phyloP scores from a whole-genome alignment of 1,139 yeast species.

The Protomyces arabidopsidicola region DNA sequence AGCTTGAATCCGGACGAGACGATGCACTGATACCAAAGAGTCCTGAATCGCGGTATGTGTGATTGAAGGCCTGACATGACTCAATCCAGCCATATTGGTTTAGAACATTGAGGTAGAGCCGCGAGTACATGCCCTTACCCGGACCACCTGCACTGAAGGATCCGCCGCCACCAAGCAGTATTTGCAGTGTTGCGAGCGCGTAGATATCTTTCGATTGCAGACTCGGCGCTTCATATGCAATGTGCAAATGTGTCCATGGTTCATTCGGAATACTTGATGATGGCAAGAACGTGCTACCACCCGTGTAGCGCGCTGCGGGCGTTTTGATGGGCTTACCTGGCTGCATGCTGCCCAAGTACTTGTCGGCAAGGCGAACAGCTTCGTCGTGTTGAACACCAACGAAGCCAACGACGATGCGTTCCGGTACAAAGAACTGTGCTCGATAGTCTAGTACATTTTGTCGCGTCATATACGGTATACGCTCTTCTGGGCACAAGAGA shows the following conservation, averaged over 20 bases:
- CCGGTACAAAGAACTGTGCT: constrained; percentile 66
- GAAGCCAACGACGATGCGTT: constrained; percentile 78
- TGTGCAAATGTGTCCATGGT: constrained; percentile 77
- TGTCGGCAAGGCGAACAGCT: constrained; percentile 62
- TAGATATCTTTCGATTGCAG: constrained; percentile 81
- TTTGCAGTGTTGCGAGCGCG: constrained; percentile 85
- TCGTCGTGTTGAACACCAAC: constrained; percentile 72
- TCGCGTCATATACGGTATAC: constrained; percentile 54
- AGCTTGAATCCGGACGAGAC: constrained; percentile 19
- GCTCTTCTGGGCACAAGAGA: constrained; percentile 69
- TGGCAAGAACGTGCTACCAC: constrained; percentile 72
- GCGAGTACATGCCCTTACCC: constrained; percentile 98
- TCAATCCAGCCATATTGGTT: constrained; percentile 91
- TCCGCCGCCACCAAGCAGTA: constrained; percentile 94
- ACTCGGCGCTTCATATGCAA: constrained; percentile 85
- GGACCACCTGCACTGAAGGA: constrained; percentile 99
- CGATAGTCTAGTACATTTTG: constrained; percentile 60
- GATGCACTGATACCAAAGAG: constrained; percentile 62
- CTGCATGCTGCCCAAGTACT: constrained; percentile 61
- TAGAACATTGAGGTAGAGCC: constrained; percentile 83
- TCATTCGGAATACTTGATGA: constrained; percentile 22
- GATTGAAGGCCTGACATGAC: constrained; percentile 81
- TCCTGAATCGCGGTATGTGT: constrained; percentile 85
- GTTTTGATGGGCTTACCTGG: constrained; percentile 33
- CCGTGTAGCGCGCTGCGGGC: constrained; percentile 51